Evolutionary conservation across 768 basidiomycete species (phyloP).

Genomic region (Tephrocybe sp.): DNA sequence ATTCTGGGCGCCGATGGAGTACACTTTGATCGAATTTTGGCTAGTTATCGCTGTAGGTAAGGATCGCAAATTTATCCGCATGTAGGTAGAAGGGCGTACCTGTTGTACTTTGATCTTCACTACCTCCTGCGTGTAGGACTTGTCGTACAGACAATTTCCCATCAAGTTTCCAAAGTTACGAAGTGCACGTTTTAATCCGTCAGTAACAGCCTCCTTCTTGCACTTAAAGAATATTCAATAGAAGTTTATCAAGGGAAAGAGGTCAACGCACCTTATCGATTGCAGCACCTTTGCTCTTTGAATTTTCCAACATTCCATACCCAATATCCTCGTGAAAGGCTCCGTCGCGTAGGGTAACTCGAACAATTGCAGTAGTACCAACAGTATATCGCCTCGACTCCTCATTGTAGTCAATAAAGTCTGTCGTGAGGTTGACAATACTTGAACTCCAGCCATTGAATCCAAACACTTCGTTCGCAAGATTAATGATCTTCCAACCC

Average conservation of each 20-base stretch:
- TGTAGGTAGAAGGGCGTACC: slow-evolving; percentile 44
- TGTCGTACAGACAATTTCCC: slow-evolving; percentile 98
- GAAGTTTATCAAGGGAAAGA: background rate
- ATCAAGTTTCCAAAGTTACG: slow-evolving; percentile 92
- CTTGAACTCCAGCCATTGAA: slow-evolving; percentile 95
- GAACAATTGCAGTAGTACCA: slow-evolving; percentile 81
- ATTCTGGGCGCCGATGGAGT: slow-evolving; percentile 71
- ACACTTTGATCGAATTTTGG: slow-evolving; percentile 66
- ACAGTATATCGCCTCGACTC: slow-evolving; percentile 64
- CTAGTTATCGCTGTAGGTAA: slow-evolving; percentile 27
- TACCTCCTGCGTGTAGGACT: slow-evolving; percentile 80
- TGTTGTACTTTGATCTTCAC: slow-evolving; percentile 82
- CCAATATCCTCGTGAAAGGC: slow-evolving; percentile 93
- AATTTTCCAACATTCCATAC: slow-evolving; percentile 84
- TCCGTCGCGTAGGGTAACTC: slow-evolving; percentile 87
- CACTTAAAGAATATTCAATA: slow-evolving; percentile 50
- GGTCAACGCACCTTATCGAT: slow-evolving; percentile 80
- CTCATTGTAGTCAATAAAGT: slow-evolving; percentile 74
- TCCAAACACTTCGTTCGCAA: slow-evolving; percentile 98
- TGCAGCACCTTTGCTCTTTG: slow-evolving; percentile 79
- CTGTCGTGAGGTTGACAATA: slow-evolving; percentile 70
- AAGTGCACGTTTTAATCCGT: slow-evolving; percentile 87
- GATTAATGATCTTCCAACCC: slow-evolving; percentile 97
- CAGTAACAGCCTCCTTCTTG: slow-evolving; percentile 98
- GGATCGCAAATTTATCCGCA: background rate